Base-by-base conservation (phyloP, 345 rosid species). In the Lepidium aucheri region DNA sequence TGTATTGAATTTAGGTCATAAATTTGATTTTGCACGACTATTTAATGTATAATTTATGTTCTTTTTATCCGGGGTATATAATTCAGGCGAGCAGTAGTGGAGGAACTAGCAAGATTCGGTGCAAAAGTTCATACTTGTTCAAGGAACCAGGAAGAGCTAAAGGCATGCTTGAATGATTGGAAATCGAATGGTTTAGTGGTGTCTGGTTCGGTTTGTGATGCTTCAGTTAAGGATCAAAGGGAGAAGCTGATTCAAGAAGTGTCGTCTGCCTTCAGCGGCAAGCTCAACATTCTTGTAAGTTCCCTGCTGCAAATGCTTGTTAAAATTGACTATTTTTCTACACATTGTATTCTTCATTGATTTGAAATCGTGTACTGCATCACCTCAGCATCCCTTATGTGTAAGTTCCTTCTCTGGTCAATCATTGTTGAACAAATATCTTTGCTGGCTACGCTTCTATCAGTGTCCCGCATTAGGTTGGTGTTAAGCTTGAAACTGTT, bases 121-220 rank as follows among this genome's bases (percentile, higher is more conserved):
- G 95, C 97, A 3, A 51, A 26, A 3, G 82, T 88, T 39, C 83
- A 88, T 73, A 90, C 95, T 1, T 90, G 97, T 76, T 88, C 97
- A 35, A 80, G 95, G 76, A 83, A 83, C 68, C 80, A 82, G 51
- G 74, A 73, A 26, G 92, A 90, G 85, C 77, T 90, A 5, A 70
- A 60, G 3, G 35, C 71, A 75, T 77, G 88, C 71, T 77, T 90
- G 67, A 69, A 77, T 61, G 81, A 83, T 41, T 88, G 89, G 92
- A 73, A 74, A 51, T 64, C 60, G 0, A 74, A 80, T 63, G 95
- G 93, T 18, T 76, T 83, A 65, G 36, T 10, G 61, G 90, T 90
- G 26, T 73, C 85, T 24, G 97, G 97, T 17, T 88, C 95, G 5
- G 87, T 88, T 50, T 88, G 89, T 69, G 97, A 90, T 72, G 82